These are phyloP conservation scores for Penicillium frequentans DNA, from an alignment of 2,329 filamentous ascomycete species.

Conservation along the genomic window DNA sequence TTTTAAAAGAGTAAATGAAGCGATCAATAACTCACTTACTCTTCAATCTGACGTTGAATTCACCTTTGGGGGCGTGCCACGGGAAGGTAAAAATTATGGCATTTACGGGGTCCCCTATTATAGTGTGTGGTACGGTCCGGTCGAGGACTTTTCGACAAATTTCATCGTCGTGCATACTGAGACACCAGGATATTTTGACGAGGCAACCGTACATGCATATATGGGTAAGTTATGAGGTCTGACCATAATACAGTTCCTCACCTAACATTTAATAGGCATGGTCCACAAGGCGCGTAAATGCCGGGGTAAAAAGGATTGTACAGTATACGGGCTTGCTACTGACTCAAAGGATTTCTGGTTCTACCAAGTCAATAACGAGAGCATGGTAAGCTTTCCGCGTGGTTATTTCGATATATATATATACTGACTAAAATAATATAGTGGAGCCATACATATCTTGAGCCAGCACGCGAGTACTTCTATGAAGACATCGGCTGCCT, in stretches of 20 bases:
- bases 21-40: background rate
- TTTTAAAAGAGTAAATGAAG: background rate
- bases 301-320: background rate
- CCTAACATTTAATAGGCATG: constrained; percentile 3
- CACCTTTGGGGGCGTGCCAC: background rate
- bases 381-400: background rate
- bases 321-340: constrained; percentile 6
- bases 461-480: background rate
- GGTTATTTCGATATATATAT: no score
- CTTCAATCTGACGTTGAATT: background rate
- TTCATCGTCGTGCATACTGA: constrained; percentile 5
- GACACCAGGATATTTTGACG: constrained; percentile 1
- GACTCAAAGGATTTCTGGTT: constrained; percentile 8
- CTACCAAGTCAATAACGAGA: constrained; percentile 4
- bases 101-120: constrained; percentile 2
- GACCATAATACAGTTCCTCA: background rate
- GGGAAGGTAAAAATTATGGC: background rate
- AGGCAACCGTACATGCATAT: background rate
- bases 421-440: background rate
- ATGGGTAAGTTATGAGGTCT: constrained; percentile 1
- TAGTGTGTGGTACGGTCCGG: constrained; percentile 3
- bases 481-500: constrained; percentile 4
- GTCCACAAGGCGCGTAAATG: constrained; percentile 1
- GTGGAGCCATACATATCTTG: constrained; percentile 2
- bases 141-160: constrained; percentile 1